Evolutionary conservation across 208 protist genomes (phyloP), one percentile per base, ranked within the genome.

Genomic region (Endotrypanum monterogeii): DNA sequence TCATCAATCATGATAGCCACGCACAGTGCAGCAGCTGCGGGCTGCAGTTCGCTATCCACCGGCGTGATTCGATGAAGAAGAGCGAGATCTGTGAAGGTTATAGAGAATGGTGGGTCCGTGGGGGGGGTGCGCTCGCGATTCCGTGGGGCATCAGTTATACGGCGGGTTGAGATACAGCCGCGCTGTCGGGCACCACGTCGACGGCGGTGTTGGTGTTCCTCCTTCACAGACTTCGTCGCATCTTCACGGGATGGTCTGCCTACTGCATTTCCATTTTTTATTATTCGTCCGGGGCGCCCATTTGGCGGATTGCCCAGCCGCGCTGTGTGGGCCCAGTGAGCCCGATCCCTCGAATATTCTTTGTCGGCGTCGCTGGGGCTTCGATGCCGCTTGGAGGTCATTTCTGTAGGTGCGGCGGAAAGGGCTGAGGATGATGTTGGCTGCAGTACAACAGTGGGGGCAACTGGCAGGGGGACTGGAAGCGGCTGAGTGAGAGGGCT

Each of bases 61-160:
- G 37, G 25, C 11, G 56, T 35, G 48, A 87, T 51, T 4, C 30
- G 60, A 12, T 44, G 66, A 32, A 85, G 77, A 39, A 66, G 69
- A 4, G 71, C 1, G 8, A 51, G 23, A 44, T 88, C 80, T 14
- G 76, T 85, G 65, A 83, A 83, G 50, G 67, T n/a, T 65, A 83
- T 74, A 20, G 48, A 50, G 35, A 79, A 51, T 1, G 69, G 67
- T 16, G 57, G 50, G 52, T 81, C 76, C 7, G 48, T 0, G 11
- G 11, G 2, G 37, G 37, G 8, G 39, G 46, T 1, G 28, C 32
- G n/a, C 46, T 70, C 46, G 46, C 25, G 39, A 28, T 54, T 32
- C n/a, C 18, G 9, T 28, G 32, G 16, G 6, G 56, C 30, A 28
- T 20, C 28, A 23, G 66, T 18, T 50, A 16, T 25, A 39, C 30